Percentiles rank a stretch among this genome's conserved stretches.
Evolutionary conservation across 2,329 filamentous ascomycete genomes (phyloP).

Genomic region (Pestalotiopsis sp.): DNA sequence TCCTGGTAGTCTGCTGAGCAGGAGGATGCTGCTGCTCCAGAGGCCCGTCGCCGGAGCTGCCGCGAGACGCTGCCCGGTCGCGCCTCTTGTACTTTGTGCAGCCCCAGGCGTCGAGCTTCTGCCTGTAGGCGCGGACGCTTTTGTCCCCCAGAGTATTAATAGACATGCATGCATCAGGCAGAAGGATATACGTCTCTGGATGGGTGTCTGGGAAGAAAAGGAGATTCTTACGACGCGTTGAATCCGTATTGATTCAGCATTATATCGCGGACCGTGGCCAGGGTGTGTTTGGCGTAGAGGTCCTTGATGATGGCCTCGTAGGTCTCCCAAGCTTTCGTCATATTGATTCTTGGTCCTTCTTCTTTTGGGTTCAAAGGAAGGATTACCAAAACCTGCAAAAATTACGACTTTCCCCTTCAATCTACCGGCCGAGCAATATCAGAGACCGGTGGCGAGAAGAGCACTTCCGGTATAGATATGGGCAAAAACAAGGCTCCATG

Average conservation of each 20-base stretch:
- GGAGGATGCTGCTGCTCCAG: neutral
- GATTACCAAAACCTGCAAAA: no score
- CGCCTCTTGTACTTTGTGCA: slow-evolving; percentile 12
- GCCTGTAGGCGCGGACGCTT: slow-evolving; percentile 6
- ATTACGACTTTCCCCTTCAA: no score
- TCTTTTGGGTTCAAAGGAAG: no score
- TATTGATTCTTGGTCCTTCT: neutral
- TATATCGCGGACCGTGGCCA: slow-evolving; percentile 4
- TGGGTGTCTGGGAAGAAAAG: neutral
- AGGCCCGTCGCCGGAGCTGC: neutral
- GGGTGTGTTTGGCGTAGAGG: slow-evolving; percentile 7
- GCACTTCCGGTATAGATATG: neutral
- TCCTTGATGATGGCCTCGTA: slow-evolving; percentile 10
- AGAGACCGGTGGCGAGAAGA: neutral
- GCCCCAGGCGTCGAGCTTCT: slow-evolving; percentile 10
- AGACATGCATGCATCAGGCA: neutral
- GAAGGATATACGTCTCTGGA: neutral
- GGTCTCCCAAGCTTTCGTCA: slow-evolving; percentile 11
- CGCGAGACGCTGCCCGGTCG: neutral
- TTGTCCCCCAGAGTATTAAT: no score
- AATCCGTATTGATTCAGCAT: slow-evolving; percentile 6
- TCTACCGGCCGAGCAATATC: neutral
- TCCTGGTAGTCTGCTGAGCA: no score
- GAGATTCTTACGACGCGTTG: slow-evolving; percentile 7
- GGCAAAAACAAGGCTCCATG: neutral